A percentile compares a stretch with the other conserved stretches of the same genome.
phyloP scores from a whole-genome alignment of 202 grass and related monocot genomes.

The Tripidium arundinaceum region DNA sequence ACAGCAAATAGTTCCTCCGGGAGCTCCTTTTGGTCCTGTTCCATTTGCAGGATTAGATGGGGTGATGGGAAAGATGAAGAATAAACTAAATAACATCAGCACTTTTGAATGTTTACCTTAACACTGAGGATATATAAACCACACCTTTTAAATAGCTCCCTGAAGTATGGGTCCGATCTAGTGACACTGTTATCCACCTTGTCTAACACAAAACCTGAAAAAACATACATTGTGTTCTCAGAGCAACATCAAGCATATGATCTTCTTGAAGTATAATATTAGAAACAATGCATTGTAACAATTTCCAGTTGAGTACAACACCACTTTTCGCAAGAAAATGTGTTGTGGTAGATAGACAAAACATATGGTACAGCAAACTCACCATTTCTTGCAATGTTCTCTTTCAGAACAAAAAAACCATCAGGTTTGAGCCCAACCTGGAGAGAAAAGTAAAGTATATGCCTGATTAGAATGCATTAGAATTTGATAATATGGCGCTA shows the following conservation, averaged over 20 bases:
- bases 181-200: slow-evolving; percentile 94
- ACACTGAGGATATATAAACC: slow-evolving; percentile 64
- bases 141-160: slow-evolving; percentile 85
- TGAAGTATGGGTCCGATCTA: slow-evolving; percentile 89
- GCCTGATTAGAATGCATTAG: slow-evolving; percentile 14
- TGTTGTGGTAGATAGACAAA: no score
- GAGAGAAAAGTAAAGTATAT: neutral
- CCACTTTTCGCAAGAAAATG: neutral
- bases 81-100: slow-evolving; percentile 28
- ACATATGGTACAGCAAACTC: slow-evolving; percentile 18
- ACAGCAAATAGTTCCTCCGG: slow-evolving; percentile 86
- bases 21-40: slow-evolving; percentile 86
- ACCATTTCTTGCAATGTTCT: slow-evolving; percentile 84
- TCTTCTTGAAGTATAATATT: neutral
- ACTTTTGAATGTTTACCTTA: slow-evolving; percentile 45
- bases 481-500: neutral
- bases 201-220: slow-evolving; percentile 89
- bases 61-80: neutral
- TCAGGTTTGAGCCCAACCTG: slow-evolving; percentile 89
- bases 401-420: slow-evolving; percentile 93
- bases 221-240: slow-evolving; percentile 18
- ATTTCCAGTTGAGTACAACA: neutral
- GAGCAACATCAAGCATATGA: slow-evolving; percentile 4
- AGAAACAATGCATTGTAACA: neutral
- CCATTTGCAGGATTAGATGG: slow-evolving; percentile 17